Conservation (phyloP, 225 moss, liverwort and hornwort species). For the Climacium dendroides region DNA sequence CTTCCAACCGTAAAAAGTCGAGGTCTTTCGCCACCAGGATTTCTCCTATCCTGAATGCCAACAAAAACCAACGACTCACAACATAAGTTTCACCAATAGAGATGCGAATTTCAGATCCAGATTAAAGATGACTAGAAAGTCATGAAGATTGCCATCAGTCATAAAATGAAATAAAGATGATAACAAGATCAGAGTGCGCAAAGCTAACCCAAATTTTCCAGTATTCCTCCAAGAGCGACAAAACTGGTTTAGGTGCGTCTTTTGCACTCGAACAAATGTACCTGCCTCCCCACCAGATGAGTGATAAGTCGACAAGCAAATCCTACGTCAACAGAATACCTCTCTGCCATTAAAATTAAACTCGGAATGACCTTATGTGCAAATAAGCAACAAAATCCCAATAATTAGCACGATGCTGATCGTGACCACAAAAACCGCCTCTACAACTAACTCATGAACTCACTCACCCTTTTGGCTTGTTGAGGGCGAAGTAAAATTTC, state of each 20-base stretch:
- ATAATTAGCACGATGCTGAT: not conserved
- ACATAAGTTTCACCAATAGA: not conserved
- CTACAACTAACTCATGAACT: not conserved
- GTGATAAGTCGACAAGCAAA: not conserved
- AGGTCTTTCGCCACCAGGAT: conserved; percentile 67
- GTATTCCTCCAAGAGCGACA: conserved; percentile 84
- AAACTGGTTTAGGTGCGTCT: conserved; percentile 66
- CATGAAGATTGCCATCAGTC: not conserved
- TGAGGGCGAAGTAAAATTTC: conserved; percentile 79
- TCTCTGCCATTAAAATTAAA: not conserved
- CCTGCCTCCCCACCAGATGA: conserved; percentile 21
- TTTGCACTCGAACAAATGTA: conserved; percentile 86
- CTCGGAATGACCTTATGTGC: not conserved
- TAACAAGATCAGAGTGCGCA: not conserved
- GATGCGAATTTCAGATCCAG: not conserved
- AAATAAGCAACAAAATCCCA: not conserved
- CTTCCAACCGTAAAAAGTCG: conserved; percentile 94
- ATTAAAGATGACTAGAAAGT: not conserved
- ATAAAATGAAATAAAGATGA: not conserved
- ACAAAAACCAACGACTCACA: not conserved
- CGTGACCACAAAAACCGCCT: not conserved
- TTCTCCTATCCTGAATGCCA: conserved; percentile 58
- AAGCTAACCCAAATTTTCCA: conserved; percentile 75
- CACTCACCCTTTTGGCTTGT: conserved; percentile 91
- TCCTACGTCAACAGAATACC: not conserved